Base-by-base conservation (phyloP, 768 basidiomycete species). In the Termitomyces sp. region DNA sequence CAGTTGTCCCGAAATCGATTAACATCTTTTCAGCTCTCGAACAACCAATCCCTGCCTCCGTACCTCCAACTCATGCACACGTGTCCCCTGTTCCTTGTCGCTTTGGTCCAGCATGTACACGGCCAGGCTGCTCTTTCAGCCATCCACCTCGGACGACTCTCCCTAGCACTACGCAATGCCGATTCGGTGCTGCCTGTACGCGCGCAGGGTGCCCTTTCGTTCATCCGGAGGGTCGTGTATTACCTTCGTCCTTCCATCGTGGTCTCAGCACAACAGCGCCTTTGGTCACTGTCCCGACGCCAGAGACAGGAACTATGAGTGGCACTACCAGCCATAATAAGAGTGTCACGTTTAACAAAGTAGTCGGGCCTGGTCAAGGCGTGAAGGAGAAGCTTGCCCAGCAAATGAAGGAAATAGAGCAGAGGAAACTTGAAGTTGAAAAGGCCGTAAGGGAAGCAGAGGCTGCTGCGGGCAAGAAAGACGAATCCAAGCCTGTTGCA, bases 151-250 rank as follows among this genome's bases (percentile, higher is more conserved):
- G 81, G 43, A 56, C 35, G 43, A 57, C 33, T 66, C 69, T 56
- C 30, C 50, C 49, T 51, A 67, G 40, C 67, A 65, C 72, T 20
- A 77, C 79, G 36, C 83, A 82, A 32, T 98, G 96, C 73, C 84
- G 89, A 55, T 98, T 92, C 66, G 95, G 93, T 23, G 77, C 89
- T 14, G 82, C 77, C 20, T 98, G 96, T 72, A 97, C 93, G 9
- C 85, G 93, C 56, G 85, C 86, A 36, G 81, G 85, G 62, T 98
- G 96, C 71, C 74, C 85, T n/a, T 99, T 89, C 80, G 85, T 91
- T 62, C 96, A 99, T 69, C 96, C 96, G 0, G 85, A 91, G 58
- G 89, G 89, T 10, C 88, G 92, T 13, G 88, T 90, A 26, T 78
- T 93, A 8, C 91, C 92, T 3, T 78, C 84, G 3, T 76, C 85